Evolutionary conservation across 495 filamentous ascomycete genomes (phyloP).

Genomic region (Neurospora discreta): DNA sequence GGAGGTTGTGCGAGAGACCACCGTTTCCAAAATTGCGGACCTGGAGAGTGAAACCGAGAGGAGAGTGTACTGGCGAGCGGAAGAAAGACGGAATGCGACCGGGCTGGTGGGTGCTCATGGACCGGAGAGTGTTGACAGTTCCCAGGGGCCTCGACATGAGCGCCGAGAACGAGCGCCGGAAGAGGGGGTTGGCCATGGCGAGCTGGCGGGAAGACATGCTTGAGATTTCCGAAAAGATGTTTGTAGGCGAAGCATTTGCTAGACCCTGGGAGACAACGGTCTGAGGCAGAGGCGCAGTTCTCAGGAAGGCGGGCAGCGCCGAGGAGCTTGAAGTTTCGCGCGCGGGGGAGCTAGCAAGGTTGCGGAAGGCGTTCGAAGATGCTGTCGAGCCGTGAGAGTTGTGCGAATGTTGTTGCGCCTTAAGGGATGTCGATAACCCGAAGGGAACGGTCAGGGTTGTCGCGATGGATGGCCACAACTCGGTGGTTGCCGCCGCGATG

Average conservation of each 20-base stretch:
- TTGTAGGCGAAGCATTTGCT: slow-evolving; percentile 10
- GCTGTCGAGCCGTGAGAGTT: background rate
- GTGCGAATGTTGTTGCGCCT: background rate
- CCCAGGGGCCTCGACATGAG: slow-evolving; percentile 14
- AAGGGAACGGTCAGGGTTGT: slow-evolving; percentile 35
- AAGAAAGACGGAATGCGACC: slow-evolving; percentile 11
- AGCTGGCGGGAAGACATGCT: slow-evolving; percentile 20
- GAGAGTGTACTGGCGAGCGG: background rate
- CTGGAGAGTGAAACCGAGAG: slow-evolving; percentile 9
- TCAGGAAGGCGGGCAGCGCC: slow-evolving; percentile 31
- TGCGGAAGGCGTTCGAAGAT: slow-evolving; percentile 3
- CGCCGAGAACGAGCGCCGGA: slow-evolving; percentile 16
- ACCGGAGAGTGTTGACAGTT: slow-evolving; percentile 12
- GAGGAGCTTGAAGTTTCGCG: background rate
- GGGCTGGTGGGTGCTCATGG: slow-evolving; percentile 19
- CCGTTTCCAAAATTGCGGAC: slow-evolving; percentile 29
- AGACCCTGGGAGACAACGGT: slow-evolving; percentile 11
- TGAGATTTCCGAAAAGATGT: slow-evolving; percentile 18
- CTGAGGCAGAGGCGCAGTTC: slow-evolving; percentile 11
- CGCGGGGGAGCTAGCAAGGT: background rate
- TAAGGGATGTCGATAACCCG: slow-evolving; percentile 15
- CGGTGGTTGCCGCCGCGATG: slow-evolving; percentile 38
- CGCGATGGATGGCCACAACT: slow-evolving; percentile 46
- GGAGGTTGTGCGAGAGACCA: slow-evolving; percentile 33
- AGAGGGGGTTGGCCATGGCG: slow-evolving; percentile 27